These are phyloP conservation scores for Logfia minima DNA, from an alignment of 129 eudicot species.

Conservation along the genomic window DNA sequence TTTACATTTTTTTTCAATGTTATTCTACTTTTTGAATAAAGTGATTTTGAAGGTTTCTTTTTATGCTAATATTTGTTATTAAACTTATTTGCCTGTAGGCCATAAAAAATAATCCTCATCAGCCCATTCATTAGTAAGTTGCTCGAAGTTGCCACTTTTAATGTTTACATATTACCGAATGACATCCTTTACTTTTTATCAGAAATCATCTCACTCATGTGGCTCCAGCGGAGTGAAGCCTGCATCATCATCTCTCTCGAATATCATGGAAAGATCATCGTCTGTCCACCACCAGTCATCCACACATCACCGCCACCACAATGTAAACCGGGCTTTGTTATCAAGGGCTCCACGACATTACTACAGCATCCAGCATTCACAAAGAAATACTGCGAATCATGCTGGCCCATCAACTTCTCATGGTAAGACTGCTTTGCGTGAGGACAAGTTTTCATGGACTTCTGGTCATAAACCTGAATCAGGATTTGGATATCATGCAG, in stretches of 20 bases:
- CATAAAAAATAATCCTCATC: background rate
- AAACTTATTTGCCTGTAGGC: background rate
- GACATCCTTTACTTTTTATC: slow-evolving; percentile 1
- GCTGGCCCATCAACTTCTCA: slow-evolving; percentile 60
- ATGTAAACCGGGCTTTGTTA: slow-evolving; percentile 43
- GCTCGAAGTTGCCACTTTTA: background rate
- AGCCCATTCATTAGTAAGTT: background rate
- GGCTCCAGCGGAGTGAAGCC: slow-evolving; percentile 39
- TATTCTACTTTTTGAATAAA: background rate
- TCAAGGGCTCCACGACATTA: slow-evolving; percentile 60
- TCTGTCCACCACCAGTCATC: slow-evolving; percentile 41
- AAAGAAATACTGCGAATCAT: slow-evolving; percentile 40
- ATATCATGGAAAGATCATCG: slow-evolving; percentile 45
- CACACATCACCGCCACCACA: slow-evolving; percentile 49
- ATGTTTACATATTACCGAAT: background rate
- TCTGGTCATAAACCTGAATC: slow-evolving; percentile 45
- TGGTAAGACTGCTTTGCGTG: slow-evolving; percentile 41
- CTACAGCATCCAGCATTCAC: slow-evolving; percentile 57
- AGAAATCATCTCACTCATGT: slow-evolving; percentile 40
- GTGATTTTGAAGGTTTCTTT: background rate
- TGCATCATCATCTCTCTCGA: slow-evolving; percentile 44
- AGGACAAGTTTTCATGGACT: slow-evolving; percentile 49
- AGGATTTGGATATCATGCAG: slow-evolving; percentile 44
- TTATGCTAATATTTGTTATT: background rate
- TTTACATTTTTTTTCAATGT: background rate